Percentiles rank a stretch among this genome's conserved stretches.
phyloP scores from a whole-genome alignment of 805 yeast genomes.

The Metschnikowia similis region DNA sequence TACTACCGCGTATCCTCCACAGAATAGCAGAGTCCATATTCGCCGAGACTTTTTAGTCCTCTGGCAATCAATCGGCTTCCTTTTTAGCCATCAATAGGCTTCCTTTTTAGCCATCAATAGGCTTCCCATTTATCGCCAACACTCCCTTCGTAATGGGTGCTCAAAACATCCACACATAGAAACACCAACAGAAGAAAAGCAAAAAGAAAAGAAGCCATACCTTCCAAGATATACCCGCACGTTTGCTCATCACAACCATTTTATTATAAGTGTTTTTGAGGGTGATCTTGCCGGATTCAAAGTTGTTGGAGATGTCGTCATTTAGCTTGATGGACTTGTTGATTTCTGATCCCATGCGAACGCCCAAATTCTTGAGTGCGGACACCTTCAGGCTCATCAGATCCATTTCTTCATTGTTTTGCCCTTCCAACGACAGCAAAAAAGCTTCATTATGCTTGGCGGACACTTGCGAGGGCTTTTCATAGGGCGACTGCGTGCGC shows the following conservation, averaged over 20 bases:
- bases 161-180: constrained; percentile 37
- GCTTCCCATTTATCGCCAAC: too few species aligned
- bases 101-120: too few species aligned
- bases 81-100: too few species aligned
- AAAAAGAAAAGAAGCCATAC: constrained; percentile 42
- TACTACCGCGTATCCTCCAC: too few species aligned
- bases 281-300: constrained; percentile 37
- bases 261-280: constrained; percentile 40
- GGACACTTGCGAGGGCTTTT: constrained; percentile 21
- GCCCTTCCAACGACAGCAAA: constrained; percentile 41
- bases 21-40: too few species aligned
- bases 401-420: constrained; percentile 40
- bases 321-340: constrained; percentile 37
- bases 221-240: constrained; percentile 43
- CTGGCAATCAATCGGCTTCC: too few species aligned
- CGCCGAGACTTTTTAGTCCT: too few species aligned
- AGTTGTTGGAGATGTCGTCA: constrained; percentile 37
- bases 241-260: constrained; percentile 43
- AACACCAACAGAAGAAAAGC: constrained; percentile 34
- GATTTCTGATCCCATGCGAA: constrained; percentile 42
- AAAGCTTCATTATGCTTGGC: constrained; percentile 41
- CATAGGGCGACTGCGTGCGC: constrained; percentile 39
- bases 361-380: constrained; percentile 38
- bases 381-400: constrained; percentile 39
- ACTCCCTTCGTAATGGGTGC: too few species aligned